Percentiles rank a stretch among this genome's conserved stretches.
Conservation (phyloP, 768 basidiomycete genomes). For the Grammothele lineata region DNA sequence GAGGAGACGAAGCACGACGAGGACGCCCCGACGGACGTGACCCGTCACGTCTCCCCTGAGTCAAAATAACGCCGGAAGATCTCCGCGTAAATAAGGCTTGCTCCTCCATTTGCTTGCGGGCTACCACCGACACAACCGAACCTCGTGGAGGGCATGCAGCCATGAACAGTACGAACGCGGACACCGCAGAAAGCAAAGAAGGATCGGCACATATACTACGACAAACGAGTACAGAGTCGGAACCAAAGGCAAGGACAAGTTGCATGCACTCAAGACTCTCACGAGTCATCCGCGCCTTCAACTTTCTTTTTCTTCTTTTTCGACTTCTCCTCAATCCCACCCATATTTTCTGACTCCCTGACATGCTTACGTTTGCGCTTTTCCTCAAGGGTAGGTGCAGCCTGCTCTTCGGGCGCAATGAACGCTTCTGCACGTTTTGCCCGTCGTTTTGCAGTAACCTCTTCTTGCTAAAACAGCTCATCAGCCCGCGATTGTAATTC, state of each 20-base stretch:
- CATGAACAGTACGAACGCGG: too few species aligned
- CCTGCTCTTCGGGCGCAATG: slow-evolving; percentile 79
- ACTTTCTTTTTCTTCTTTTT: slow-evolving; percentile 40
- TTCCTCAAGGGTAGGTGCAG: slow-evolving; percentile 71
- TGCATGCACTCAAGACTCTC: background rate
- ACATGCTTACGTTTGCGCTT: slow-evolving; percentile 57
- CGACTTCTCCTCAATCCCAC: slow-evolving; percentile 30
- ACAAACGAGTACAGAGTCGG: background rate
- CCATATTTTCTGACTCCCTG: slow-evolving; percentile 26
- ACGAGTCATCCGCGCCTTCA: slow-evolving; percentile 22
- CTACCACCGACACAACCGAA: too few species aligned
- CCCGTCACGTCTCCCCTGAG: too few species aligned
- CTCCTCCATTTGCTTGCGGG: too few species aligned
- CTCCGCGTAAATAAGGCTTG: too few species aligned
- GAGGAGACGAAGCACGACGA: background rate
- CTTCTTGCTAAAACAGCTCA: slow-evolving; percentile 64
- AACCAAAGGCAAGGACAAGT: background rate
- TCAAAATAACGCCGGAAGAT: too few species aligned
- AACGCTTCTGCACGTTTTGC: slow-evolving; percentile 86
- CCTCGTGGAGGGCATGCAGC: too few species aligned
- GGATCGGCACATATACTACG: too few species aligned
- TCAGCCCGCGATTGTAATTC: too few species aligned
- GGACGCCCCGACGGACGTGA: background rate
- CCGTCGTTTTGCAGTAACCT: slow-evolving; percentile 61
- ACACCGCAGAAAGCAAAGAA: too few species aligned